These are phyloP conservation scores for Acacia pycnantha DNA, from an alignment of 331 rosid species.

Conservation along the genomic window DNA sequence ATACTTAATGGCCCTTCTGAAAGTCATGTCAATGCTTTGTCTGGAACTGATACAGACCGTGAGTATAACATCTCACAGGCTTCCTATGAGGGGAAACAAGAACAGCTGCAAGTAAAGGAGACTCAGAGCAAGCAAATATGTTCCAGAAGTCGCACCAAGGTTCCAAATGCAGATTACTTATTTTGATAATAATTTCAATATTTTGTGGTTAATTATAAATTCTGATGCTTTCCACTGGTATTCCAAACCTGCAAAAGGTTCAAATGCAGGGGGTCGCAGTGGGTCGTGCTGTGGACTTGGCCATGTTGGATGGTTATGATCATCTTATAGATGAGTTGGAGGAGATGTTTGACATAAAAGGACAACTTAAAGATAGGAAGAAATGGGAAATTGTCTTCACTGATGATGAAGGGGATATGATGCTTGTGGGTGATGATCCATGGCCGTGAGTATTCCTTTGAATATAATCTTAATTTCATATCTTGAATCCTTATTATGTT, in stretches of 20 bases:
- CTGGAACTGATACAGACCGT: conserved; percentile 47
- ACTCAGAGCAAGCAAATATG: conserved; percentile 53
- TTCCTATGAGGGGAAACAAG: conserved; percentile 47
- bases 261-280: conserved; percentile 90
- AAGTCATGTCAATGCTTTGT: conserved; percentile 30
- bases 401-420: conserved; percentile 88
- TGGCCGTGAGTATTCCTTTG: conserved; percentile 69
- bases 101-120: conserved; percentile 48
- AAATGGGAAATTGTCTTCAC: conserved; percentile 80
- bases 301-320: conserved; percentile 66
- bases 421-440: conserved; percentile 85
- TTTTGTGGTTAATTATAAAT: not conserved
- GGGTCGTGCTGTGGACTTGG: conserved; percentile 87
- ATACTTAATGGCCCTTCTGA: conserved; percentile 34
- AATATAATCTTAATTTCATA: not conserved
- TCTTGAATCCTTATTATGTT: not conserved
- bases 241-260: conserved; percentile 50
- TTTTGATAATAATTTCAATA: not conserved
- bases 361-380: conserved; percentile 52
- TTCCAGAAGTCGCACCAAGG: conserved; percentile 85
- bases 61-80: conserved; percentile 49
- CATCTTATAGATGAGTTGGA: conserved; percentile 70
- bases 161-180: conserved; percentile 24
- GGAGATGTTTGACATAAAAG: conserved; percentile 79
- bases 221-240: conserved; percentile 26